Evolutionary conservation across 2,329 filamentous ascomycete species (phyloP).

Genomic region (Penicillium verrucosum): DNA sequence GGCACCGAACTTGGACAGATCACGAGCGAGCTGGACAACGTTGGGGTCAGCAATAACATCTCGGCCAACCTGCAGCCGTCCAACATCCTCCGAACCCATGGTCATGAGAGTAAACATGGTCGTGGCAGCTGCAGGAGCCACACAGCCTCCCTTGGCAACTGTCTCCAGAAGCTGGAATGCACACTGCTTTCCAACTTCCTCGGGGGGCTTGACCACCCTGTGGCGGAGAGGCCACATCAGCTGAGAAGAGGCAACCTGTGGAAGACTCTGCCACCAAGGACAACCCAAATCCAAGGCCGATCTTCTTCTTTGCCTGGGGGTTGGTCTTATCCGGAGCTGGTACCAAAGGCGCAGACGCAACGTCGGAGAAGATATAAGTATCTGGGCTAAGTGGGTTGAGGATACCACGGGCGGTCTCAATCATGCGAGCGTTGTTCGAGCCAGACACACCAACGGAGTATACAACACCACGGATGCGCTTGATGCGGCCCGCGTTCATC

Average conservation of each 20-base stretch:
- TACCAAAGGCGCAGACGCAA: conserved; percentile 58
- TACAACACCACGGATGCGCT: conserved; percentile 85
- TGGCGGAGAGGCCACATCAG: conserved; percentile 72
- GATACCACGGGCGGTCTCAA: conserved; percentile 80
- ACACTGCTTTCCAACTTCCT: conserved; percentile 84
- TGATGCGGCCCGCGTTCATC: conserved; percentile 77
- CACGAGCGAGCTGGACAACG: conserved; percentile 74
- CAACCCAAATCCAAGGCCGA: conserved; percentile 87
- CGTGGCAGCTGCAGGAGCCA: conserved; percentile 65
- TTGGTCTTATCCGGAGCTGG: conserved; percentile 69
- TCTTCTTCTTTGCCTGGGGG: conserved; percentile 53
- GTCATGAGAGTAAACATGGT: conserved; percentile 88
- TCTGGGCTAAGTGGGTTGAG: conserved; percentile 83
- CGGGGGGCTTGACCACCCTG: conserved; percentile 79
- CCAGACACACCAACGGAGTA: conserved; percentile 90
- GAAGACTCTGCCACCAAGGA: conserved; percentile 91
- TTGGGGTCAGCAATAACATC: conserved; percentile 80
- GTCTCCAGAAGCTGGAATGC: conserved; percentile 85
- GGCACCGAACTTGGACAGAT: conserved; percentile 82
- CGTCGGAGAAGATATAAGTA: conserved; percentile 79
- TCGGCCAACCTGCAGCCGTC: conserved; percentile 74
- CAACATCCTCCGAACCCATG: conserved; percentile 96
- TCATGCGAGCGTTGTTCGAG: conserved; percentile 93
- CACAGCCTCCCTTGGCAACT: conserved; percentile 78
- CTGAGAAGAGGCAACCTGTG: conserved; percentile 80